Evolutionary conservation across 1,284 basidiomycete genomes (phyloP).

Genomic region (Wallemia ichthyophaga): DNA sequence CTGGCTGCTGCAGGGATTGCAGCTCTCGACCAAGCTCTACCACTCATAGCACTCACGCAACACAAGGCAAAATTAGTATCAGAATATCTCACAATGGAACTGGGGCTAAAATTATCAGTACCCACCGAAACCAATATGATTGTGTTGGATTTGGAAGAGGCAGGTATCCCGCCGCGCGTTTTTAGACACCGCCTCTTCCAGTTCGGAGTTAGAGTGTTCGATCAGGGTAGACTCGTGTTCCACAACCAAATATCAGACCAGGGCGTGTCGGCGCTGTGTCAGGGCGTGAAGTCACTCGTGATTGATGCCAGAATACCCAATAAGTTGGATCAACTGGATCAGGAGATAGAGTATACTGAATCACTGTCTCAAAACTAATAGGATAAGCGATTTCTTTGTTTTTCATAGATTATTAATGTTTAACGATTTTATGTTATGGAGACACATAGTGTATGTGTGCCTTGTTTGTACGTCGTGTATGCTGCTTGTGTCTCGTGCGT

Average conservation of each 20-base stretch:
- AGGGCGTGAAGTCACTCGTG: not conserved
- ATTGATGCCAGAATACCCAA: not conserved
- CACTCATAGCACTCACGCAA: not conserved
- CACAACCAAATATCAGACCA: not conserved
- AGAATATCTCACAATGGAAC: not conserved
- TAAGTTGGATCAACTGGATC: not conserved
- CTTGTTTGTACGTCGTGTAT: too few species aligned
- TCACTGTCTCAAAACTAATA: too few species aligned
- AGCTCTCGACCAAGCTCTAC: not conserved
- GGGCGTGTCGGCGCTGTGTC: not conserved
- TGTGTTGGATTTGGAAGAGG: not conserved
- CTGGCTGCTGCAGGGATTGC: constrained; percentile 1
- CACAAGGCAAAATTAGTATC: not conserved
- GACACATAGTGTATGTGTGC: too few species aligned
- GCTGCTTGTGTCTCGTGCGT: too few species aligned
- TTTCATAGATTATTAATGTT: too few species aligned
- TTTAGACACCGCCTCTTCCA: not conserved
- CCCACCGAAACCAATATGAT: not conserved
- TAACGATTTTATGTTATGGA: too few species aligned
- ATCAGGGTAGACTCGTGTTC: not conserved
- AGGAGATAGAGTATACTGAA: not conserved
- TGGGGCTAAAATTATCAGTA: not conserved
- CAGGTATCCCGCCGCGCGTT: not conserved
- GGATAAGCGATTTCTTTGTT: too few species aligned
- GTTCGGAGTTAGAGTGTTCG: not conserved